Percentiles rank a stretch among this genome's conserved stretches.
phyloP scores from a whole-genome alignment of 768 basidiomycete species.

The Tylopilus intermedius region DNA sequence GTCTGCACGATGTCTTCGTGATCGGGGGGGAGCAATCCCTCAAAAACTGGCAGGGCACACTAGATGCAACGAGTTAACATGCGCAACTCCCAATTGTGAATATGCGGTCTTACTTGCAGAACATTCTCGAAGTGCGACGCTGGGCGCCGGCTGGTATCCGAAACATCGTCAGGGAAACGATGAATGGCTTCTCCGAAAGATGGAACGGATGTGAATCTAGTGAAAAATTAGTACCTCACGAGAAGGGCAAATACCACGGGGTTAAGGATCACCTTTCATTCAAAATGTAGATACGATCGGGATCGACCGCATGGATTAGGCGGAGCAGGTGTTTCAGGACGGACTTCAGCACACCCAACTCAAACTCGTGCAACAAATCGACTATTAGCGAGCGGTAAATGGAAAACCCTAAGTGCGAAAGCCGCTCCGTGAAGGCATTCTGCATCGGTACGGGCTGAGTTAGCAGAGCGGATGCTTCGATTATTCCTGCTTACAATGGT shows the following conservation, averaged over 20 bases:
- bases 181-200: conserved; percentile 25
- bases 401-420: neutral
- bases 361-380: neutral
- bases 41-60: conserved; percentile 31
- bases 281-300: neutral
- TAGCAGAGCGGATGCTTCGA: no score
- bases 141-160: conserved; percentile 33
- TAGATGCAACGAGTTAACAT: no score
- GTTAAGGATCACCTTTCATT: neutral
- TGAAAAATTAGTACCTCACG: neutral
- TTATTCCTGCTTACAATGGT: neutral
- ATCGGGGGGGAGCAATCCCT: conserved; percentile 31
- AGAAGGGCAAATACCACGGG: no score
- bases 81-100: no score
- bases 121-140: conserved; percentile 10
- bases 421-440: neutral
- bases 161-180: conserved; percentile 31
- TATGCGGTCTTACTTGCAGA: conserved; percentile 8
- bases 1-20: conserved; percentile 21
- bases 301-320: neutral
- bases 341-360: neutral
- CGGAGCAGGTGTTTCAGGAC: neutral
- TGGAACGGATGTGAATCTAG: neutral
- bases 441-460: neutral
- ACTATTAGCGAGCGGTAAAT: neutral